Conservation (phyloP, 106 monocot genomes). For the Ottelia alismoides region DNA sequence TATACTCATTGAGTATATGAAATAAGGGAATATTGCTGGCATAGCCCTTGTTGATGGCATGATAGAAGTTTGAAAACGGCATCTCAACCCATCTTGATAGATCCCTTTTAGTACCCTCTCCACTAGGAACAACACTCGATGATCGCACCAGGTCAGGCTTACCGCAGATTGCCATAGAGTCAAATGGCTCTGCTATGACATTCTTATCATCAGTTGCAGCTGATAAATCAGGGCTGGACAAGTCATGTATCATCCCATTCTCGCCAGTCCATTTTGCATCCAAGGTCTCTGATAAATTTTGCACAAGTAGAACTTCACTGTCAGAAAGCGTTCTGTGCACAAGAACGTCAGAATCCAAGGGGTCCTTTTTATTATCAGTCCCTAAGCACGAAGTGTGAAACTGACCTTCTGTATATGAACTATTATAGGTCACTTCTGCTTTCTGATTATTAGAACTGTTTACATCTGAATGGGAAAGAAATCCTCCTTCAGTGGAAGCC, state of each 20-base stretch:
- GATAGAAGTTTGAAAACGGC: slow-evolving; percentile 35
- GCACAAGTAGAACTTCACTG: slow-evolving; percentile 30
- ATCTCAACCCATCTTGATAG: slow-evolving; percentile 28
- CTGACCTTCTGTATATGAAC: too few relatives aligned
- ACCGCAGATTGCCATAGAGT: slow-evolving; percentile 1
- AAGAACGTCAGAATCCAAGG: slow-evolving; percentile 20
- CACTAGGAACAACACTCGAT: slow-evolving; percentile 7
- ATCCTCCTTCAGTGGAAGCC: too few relatives aligned
- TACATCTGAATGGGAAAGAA: too few relatives aligned
- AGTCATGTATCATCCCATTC: slow-evolving; percentile 22
- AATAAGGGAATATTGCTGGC: slow-evolving; percentile 9
- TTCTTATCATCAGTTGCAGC: slow-evolving; percentile 5
- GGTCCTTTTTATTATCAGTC: slow-evolving; percentile 15
- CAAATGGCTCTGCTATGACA: slow-evolving; percentile 6
- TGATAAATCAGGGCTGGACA: slow-evolving; percentile 12
- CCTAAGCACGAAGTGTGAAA: too few relatives aligned
- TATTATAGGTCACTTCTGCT: too few relatives aligned
- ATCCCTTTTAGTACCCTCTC: slow-evolving; percentile 13
- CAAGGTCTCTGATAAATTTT: slow-evolving; percentile 56
- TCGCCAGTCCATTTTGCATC: slow-evolving; percentile 78
- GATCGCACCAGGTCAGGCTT: not conserved
- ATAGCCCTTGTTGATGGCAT: slow-evolving; percentile 35
- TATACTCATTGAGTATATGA: slow-evolving; percentile 35
- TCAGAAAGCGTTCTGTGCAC: slow-evolving; percentile 53
- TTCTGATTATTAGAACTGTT: too few relatives aligned